Conservation (phyloP, 805 yeast genomes). For the Cyberlindnera xylosilytica region DNA sequence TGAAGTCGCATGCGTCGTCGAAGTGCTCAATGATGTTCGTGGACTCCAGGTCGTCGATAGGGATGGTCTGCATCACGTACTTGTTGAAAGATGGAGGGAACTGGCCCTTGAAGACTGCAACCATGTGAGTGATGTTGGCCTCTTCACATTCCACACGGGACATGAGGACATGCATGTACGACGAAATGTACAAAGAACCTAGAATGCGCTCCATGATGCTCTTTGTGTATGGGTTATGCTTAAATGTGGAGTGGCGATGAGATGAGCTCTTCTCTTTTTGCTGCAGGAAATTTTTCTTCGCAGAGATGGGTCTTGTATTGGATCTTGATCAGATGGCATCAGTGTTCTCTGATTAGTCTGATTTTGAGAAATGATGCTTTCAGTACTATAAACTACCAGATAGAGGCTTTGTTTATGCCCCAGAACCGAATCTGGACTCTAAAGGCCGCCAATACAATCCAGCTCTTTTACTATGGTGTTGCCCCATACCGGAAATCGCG, state of each 20-base stretch:
- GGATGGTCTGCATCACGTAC: slow-evolving; percentile 57
- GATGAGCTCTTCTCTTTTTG: no score
- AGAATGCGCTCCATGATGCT: slow-evolving; percentile 50
- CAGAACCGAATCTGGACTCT: no score
- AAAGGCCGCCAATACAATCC: no score
- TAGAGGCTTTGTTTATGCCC: no score
- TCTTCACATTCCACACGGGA: slow-evolving; percentile 47
- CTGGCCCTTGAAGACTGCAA: slow-evolving; percentile 66
- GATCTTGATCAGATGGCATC: no score
- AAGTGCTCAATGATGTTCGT: slow-evolving; percentile 64
- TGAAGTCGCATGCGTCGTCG: slow-evolving; percentile 59
- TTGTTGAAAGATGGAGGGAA: slow-evolving; percentile 50
- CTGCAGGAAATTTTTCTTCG: no score
- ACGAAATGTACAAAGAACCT: slow-evolving; percentile 78
- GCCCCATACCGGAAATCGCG: no score
- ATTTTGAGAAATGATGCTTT: no score
- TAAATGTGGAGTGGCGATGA: background rate
- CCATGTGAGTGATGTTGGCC: slow-evolving; percentile 62
- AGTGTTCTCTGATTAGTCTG: no score
- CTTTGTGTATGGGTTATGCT: background rate
- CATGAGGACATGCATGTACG: slow-evolving; percentile 60
- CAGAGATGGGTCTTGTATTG: no score
- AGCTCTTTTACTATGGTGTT: no score
- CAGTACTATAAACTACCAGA: no score
- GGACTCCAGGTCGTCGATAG: slow-evolving; percentile 67